Evolutionary conservation across 805 yeast species (phyloP).

Genomic region (Komagataella populi): DNA sequence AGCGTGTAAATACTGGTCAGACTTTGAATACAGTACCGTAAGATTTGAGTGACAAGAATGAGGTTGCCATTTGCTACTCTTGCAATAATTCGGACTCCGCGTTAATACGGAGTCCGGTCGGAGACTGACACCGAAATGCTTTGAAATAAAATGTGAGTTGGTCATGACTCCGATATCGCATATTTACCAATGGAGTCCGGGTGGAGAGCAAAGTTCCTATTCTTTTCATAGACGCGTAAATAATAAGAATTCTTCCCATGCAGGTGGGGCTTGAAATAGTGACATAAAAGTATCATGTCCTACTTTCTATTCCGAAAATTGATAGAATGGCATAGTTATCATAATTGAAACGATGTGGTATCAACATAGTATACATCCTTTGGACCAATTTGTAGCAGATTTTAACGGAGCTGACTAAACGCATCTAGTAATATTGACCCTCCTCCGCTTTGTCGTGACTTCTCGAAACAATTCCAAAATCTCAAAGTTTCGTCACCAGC

Average conservation of each 20-base stretch:
- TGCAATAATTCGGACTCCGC: neutral
- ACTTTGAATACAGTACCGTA: neutral
- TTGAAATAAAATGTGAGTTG: neutral
- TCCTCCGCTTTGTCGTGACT: conserved; percentile 43
- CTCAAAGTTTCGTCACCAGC: conserved; percentile 96
- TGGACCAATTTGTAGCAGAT: neutral
- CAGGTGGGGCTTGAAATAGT: neutral
- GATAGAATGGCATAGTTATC: neutral
- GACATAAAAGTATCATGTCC: neutral
- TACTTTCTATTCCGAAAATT: neutral
- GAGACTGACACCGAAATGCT: neutral
- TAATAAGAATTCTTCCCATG: neutral
- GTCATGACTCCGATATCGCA: neutral
- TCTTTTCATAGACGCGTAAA: neutral
- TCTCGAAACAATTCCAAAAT: conserved; percentile 92
- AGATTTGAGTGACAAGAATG: neutral
- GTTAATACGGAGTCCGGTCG: neutral
- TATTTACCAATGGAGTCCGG: neutral
- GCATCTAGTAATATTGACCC: conserved; percentile 58
- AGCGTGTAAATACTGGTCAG: neutral
- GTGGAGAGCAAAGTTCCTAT: neutral
- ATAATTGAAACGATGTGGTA: neutral
- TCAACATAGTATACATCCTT: neutral
- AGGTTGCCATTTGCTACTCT: neutral
- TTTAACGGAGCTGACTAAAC: conserved; percentile 54